Conservation (phyloP, 805 yeast species). For the Cephaloascus fragrans region DNA sequence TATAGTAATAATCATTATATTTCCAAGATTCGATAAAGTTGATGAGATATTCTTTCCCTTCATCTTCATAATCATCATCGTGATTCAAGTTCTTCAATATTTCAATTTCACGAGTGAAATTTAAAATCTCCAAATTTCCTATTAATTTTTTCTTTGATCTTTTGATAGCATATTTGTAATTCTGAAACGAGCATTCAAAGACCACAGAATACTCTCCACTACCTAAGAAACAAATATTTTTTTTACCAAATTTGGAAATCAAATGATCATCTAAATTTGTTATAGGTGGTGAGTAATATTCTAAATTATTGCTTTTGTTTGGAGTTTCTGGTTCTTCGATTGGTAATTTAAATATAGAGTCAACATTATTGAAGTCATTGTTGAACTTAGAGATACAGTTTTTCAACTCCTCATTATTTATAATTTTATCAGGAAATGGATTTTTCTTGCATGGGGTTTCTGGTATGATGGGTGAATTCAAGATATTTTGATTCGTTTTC, state of each 20-base stretch:
- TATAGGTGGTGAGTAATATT: slow-evolving; percentile 9
- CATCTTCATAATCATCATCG: slow-evolving; percentile 23
- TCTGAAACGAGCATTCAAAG: slow-evolving; percentile 65
- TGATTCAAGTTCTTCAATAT: slow-evolving; percentile 26
- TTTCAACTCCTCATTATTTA: neutral
- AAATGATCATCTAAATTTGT: slow-evolving; percentile 31
- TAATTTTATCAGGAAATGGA: neutral
- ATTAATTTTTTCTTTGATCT: slow-evolving; percentile 59
- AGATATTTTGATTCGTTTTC: slow-evolving; percentile 3
- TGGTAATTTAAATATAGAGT: neutral
- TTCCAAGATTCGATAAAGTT: slow-evolving; percentile 85
- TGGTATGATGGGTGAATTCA: slow-evolving; percentile 8
- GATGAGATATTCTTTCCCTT: slow-evolving; percentile 71
- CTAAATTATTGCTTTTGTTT: neutral
- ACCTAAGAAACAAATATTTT: slow-evolving; percentile 62
- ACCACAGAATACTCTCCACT: slow-evolving; percentile 88
- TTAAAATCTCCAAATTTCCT: slow-evolving; percentile 34
- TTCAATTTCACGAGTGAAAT: slow-evolving; percentile 24
- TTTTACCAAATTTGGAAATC: slow-evolving; percentile 36
- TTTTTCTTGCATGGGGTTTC: slow-evolving; percentile 3
- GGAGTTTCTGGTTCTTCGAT: neutral
- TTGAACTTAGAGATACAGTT: neutral
- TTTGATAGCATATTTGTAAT: slow-evolving; percentile 76
- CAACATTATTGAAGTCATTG: neutral
- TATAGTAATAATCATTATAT: slow-evolving; percentile 61